Evolutionary conservation across 305 asterid species (phyloP).

Genomic region (Andrographis paniculata): DNA sequence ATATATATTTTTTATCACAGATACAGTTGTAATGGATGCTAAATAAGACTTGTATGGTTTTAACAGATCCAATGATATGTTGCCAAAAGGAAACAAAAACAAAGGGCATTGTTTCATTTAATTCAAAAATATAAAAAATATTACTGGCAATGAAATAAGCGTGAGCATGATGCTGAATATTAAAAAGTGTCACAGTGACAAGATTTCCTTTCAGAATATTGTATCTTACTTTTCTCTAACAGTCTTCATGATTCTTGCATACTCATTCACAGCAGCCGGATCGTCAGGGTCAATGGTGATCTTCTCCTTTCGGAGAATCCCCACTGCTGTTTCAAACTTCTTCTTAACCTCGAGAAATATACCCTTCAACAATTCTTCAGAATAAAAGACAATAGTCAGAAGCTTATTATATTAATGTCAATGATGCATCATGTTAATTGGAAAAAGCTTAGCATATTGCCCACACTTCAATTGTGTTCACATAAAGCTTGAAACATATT

Average conservation of each 20-base stretch:
- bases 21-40: too few relatives aligned
- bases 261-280: conserved; percentile 77
- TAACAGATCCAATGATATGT: too few relatives aligned
- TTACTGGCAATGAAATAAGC: too few relatives aligned
- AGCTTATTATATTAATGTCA: background rate
- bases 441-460: background rate
- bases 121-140: too few relatives aligned
- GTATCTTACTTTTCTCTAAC: conserved; percentile 70
- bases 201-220: conserved; percentile 4
- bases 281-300: conserved; percentile 79
- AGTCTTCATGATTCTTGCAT: conserved; percentile 76
- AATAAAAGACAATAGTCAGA: conserved; percentile 28
- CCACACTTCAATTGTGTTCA: background rate
- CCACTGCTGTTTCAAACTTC: conserved; percentile 80
- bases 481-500: background rate
- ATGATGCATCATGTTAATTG: too few relatives aligned
- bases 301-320: conserved; percentile 68
- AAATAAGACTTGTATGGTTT: too few relatives aligned
- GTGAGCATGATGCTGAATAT: too few relatives aligned
- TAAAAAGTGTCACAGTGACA: too few relatives aligned
- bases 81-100: too few relatives aligned
- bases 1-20: too few relatives aligned
- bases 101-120: too few relatives aligned
- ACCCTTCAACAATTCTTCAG: conserved; percentile 85
- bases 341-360: conserved; percentile 81